Evolutionary conservation across 805 yeast species (phyloP).

Genomic region (Lachancea waltii): DNA sequence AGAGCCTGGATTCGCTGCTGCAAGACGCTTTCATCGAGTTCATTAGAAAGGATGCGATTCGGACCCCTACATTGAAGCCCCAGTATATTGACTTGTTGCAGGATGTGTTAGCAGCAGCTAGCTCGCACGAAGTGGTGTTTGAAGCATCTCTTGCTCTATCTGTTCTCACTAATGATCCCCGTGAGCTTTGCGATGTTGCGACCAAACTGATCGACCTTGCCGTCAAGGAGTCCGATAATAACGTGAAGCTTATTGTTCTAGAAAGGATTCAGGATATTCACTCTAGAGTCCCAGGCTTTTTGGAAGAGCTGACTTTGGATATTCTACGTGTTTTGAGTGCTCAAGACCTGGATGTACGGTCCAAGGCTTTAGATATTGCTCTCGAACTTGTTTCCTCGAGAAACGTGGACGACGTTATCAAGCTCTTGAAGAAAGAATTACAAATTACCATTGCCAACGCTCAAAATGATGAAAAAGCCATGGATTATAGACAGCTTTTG

Average conservation of each 20-base stretch:
- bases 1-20: slow-evolving; percentile 68
- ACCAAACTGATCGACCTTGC: slow-evolving; percentile 82
- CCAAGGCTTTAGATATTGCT: slow-evolving; percentile 80
- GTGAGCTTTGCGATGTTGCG: slow-evolving; percentile 72
- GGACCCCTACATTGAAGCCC: slow-evolving; percentile 55
- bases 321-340: slow-evolving; percentile 79
- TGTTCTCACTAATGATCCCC: slow-evolving; percentile 53
- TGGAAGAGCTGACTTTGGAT: slow-evolving; percentile 80
- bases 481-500: slow-evolving; percentile 82
- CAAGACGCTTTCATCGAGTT: slow-evolving; percentile 90
- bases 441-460: slow-evolving; percentile 56
- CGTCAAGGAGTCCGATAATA: slow-evolving; percentile 88
- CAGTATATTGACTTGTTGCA: slow-evolving; percentile 68
- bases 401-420: slow-evolving; percentile 90
- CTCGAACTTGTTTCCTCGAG: slow-evolving; percentile 73
- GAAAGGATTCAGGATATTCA: slow-evolving; percentile 78
- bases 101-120: slow-evolving; percentile 62
- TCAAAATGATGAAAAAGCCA: slow-evolving; percentile 64
- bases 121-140: slow-evolving; percentile 61
- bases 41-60: slow-evolving; percentile 71
- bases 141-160: slow-evolving; percentile 86
- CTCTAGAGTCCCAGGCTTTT: slow-evolving; percentile 66
- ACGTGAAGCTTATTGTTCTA: slow-evolving; percentile 85
- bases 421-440: slow-evolving; percentile 85
- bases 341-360: slow-evolving; percentile 86